These are phyloP conservation scores for Astrephomene gubernaculifera DNA, from an alignment of 139 green algal genomes.

Conservation along the genomic window DNA sequence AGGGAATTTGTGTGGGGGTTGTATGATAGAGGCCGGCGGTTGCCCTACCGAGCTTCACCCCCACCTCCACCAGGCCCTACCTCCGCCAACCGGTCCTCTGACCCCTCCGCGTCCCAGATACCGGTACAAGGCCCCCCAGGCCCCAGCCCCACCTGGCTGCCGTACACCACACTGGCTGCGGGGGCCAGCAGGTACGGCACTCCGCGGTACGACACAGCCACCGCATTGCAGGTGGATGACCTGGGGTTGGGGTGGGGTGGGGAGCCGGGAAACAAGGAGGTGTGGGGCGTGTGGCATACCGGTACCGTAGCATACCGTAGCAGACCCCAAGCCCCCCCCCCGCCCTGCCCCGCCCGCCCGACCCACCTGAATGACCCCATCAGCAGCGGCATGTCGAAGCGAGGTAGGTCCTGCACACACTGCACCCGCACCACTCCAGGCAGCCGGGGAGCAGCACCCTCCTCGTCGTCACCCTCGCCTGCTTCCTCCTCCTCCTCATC, in stretches of 20 bases:
- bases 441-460: neutral
- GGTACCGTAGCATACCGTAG: neutral
- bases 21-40: no score
- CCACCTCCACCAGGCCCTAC: no score
- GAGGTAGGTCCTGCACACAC: constrained; percentile 46
- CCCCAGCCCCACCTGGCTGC: constrained; percentile 38
- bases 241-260: neutral
- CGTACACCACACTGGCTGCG: constrained; percentile 41
- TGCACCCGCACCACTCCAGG: constrained; percentile 14
- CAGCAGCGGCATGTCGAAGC: constrained; percentile 60
- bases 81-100: no score
- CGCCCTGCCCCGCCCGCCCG: neutral
- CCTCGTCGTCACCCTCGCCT: neutral
- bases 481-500: neutral
- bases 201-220: constrained; percentile 33
- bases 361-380: constrained; percentile 43
- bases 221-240: constrained; percentile 33
- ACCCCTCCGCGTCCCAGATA: neutral
- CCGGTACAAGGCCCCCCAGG: neutral
- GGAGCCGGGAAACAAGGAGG: neutral
- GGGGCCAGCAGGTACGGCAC: constrained; percentile 48
- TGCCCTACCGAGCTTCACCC: no score
- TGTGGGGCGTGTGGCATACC: neutral
- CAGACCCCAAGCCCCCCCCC: neutral
- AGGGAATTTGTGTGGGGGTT: no score